phyloP scores from a whole-genome alignment of 768 basidiomycete genomes.

The Russula lepida region DNA sequence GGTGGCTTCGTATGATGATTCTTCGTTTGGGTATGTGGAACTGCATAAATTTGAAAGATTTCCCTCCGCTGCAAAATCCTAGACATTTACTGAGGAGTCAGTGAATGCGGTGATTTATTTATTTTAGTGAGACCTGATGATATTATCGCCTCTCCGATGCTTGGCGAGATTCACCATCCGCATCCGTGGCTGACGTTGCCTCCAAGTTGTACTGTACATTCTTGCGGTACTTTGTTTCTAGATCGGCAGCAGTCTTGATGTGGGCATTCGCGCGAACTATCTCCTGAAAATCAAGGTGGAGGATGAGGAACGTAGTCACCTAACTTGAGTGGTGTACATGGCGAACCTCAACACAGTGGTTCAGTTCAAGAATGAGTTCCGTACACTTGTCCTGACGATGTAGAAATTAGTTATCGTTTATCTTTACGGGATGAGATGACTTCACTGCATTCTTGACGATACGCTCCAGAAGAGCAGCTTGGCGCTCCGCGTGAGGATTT shows the following conservation, averaged over 20 bases:
- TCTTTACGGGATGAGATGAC: not conserved
- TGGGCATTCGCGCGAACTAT: slow-evolving; percentile 70
- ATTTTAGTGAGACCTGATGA: not conserved
- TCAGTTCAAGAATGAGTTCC: slow-evolving; percentile 82
- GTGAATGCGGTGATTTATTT: not conserved
- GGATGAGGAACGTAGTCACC: not conserved
- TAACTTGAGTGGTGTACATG: not conserved
- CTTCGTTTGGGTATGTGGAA: not conserved
- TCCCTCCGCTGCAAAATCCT: too few relatives aligned
- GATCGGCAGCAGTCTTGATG: slow-evolving; percentile 72
- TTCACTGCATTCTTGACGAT: slow-evolving; percentile 81
- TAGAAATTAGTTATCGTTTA: not conserved
- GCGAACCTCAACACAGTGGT: slow-evolving; percentile 76
- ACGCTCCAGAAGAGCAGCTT: slow-evolving; percentile 82
- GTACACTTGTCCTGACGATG: slow-evolving; percentile 75
- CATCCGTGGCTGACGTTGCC: slow-evolving; percentile 40
- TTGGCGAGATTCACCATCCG: slow-evolving; percentile 29
- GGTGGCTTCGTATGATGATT: too few relatives aligned
- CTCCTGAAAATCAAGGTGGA: slow-evolving; percentile 40
- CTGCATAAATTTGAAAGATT: not conserved
- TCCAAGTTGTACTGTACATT: slow-evolving; percentile 92
- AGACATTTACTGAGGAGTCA: not conserved
- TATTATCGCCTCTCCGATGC: not conserved
- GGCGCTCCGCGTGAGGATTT: slow-evolving; percentile 90
- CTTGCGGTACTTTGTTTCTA: slow-evolving; percentile 81